Conservation (phyloP, 1,284 basidiomycete genomes). For the Cerrena zonata region DNA sequence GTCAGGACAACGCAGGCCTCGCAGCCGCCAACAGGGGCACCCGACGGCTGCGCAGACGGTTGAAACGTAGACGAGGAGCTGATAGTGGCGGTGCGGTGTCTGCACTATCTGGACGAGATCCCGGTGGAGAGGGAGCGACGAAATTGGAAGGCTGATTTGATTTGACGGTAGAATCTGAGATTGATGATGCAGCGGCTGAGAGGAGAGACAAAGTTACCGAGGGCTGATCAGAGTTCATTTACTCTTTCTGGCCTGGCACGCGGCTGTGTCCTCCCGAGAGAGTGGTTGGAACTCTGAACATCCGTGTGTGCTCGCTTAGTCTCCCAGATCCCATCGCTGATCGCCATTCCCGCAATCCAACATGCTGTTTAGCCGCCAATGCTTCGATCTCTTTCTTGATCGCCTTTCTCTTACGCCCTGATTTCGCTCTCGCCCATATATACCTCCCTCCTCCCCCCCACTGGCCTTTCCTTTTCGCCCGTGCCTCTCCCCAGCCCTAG, state of each 20-base stretch:
- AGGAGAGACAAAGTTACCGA: slow-evolving; percentile 4
- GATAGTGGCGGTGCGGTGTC: neutral
- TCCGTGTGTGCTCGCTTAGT: slow-evolving; percentile 19
- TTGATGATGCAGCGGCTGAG: slow-evolving; percentile 7
- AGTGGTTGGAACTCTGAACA: slow-evolving; percentile 13
- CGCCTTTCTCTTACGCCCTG: slow-evolving; percentile 32
- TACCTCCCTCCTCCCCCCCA: slow-evolving; percentile 22
- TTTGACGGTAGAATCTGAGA: slow-evolving; percentile 4
- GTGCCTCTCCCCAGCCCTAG: slow-evolving; percentile 37
- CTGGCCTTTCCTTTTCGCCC: slow-evolving; percentile 28
- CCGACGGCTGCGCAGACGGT: neutral
- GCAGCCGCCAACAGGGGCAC: too few relatives aligned
- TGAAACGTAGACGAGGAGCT: neutral
- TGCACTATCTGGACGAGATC: neutral
- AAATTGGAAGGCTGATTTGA: neutral
- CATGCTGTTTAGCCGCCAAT: slow-evolving; percentile 8
- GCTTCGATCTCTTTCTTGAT: slow-evolving; percentile 32
- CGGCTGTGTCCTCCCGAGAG: neutral
- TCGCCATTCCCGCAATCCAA: slow-evolving; percentile 17
- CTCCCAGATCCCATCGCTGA: neutral
- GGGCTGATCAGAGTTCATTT: slow-evolving; percentile 7
- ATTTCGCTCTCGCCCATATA: slow-evolving; percentile 34
- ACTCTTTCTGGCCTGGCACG: slow-evolving; percentile 3
- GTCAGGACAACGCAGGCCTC: neutral
- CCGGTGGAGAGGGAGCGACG: neutral